Conservation (phyloP, 2,329 filamentous ascomycete species). For the Pseudogymnoascus sp. region DNA sequence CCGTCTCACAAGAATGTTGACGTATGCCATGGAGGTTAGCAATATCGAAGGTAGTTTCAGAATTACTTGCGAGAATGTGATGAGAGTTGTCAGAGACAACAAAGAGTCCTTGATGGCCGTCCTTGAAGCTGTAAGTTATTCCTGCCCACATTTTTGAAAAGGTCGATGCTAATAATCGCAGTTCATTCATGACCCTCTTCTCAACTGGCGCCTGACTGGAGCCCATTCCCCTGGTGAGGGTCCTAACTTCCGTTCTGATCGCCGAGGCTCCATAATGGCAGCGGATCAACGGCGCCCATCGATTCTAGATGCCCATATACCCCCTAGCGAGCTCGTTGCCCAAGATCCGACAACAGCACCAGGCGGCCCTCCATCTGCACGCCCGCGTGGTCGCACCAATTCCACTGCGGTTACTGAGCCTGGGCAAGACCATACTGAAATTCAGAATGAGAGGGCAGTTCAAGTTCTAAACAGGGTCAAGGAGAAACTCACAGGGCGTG, state of each 20-base stretch:
- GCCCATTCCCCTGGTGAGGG: slow-evolving; percentile 51
- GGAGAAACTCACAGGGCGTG: slow-evolving; percentile 88
- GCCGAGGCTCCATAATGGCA: slow-evolving; percentile 44
- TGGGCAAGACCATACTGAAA: slow-evolving; percentile 52
- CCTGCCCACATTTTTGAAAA: not conserved
- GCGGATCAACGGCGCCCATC: slow-evolving; percentile 49
- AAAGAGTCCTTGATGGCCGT: slow-evolving; percentile 99
- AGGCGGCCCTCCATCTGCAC: slow-evolving; percentile 40
- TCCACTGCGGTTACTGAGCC: slow-evolving; percentile 40
- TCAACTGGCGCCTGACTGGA: slow-evolving; percentile 84
- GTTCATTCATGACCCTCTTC: slow-evolving; percentile 99
- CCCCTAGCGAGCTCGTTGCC: slow-evolving; percentile 51
- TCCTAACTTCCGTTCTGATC: slow-evolving; percentile 58
- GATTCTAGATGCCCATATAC: slow-evolving; percentile 57
- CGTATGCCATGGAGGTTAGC: slow-evolving; percentile 99
- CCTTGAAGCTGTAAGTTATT: slow-evolving; percentile 75
- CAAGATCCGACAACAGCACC: slow-evolving; percentile 29
- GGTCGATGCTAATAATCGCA: slow-evolving; percentile 33
- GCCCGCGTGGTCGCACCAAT: slow-evolving; percentile 52
- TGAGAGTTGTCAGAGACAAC: slow-evolving; percentile 92
- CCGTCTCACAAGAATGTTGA: slow-evolving; percentile 96
- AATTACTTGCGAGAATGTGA: slow-evolving; percentile 96
- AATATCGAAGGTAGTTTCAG: slow-evolving; percentile 99
- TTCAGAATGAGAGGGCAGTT: slow-evolving; percentile 85
- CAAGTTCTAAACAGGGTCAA: slow-evolving; percentile 88